A percentile compares a stretch with the other conserved stretches of the same genome.
Evolutionary conservation across 1,284 basidiomycete genomes (phyloP).

Genomic region (Pseudozyma thailandica): DNA sequence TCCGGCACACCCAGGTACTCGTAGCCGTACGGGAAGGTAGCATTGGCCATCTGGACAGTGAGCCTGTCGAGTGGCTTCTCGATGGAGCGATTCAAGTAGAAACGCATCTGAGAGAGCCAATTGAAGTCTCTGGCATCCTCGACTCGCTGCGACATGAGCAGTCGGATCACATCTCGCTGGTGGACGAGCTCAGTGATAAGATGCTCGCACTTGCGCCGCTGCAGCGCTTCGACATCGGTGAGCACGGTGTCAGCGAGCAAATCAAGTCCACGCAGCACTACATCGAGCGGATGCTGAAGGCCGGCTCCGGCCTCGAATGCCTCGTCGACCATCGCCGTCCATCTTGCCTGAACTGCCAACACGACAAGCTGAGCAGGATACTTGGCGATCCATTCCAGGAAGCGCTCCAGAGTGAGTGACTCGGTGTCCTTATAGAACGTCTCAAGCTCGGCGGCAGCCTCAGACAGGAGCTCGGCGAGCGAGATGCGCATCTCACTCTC

Average conservation of each 20-base stretch:
- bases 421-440: constrained; percentile 78
- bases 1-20: constrained; percentile 98
- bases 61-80: constrained; percentile 84
- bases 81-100: constrained; percentile 79
- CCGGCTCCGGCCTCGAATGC: constrained; percentile 74
- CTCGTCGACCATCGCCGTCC: constrained; percentile 86
- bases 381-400: constrained; percentile 89
- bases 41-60: constrained; percentile 82
- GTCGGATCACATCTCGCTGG: constrained; percentile 90
- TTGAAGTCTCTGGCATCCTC: constrained; percentile 79
- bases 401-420: constrained; percentile 73
- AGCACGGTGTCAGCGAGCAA: constrained; percentile 94
- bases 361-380: constrained; percentile 97
- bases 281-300: constrained; percentile 78
- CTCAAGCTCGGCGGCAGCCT: constrained; percentile 82
- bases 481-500: constrained; percentile 95
- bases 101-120: constrained; percentile 99
- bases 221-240: constrained; percentile 85
- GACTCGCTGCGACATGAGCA: constrained; percentile 78
- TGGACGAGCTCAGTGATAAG: constrained; percentile 99
- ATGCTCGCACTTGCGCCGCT: constrained; percentile 96
- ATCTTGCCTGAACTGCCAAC: constrained; percentile 90
- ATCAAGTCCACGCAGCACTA: constrained; percentile 85
- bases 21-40: constrained; percentile 95
- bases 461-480: constrained; percentile 81